Evolutionary conservation across 306 rosid species (phyloP), one percentile per base, ranked within the genome.

Genomic region (Corylus heterophylla): DNA sequence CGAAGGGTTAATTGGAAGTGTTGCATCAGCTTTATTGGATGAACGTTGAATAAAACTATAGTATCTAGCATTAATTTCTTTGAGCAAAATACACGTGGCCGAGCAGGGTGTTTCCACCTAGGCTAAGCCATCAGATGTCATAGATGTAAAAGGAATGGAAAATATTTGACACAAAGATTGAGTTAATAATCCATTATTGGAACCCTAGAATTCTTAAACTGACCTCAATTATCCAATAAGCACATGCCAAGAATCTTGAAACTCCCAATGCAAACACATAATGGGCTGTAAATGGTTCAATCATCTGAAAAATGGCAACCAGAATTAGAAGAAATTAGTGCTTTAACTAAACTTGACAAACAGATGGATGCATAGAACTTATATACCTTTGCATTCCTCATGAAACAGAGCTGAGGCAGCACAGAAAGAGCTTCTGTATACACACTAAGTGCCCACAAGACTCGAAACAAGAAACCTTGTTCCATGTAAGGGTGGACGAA

Each of bases 251-350:
- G 86, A 95, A 91, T 78, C 98, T 92, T 13, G 98, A 87, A 77
- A 91, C 64, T 6, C 98, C 98, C 29, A 95, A 62, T 44, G 98
- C 98, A 77, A 95, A 92, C 31, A 95, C 93, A 69, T 91, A 95
- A 49, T 91, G 87, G 7, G 97, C 92, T 5, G 98, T 90, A 75
- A 95, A 91, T 70, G 98, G 90, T 58, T 95, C 98, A 52, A 95
- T 68, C 84, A 91, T 87, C 98, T 95, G 82, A 18, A 77, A 83
- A 73, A 63, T 52, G 8, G 48, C 4, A 31, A 18, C 59, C 3
- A 80, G 25, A 76, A 58, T 78, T 78, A 0, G 3, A 76, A 16
- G 27, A 68, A 17, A 68, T 42, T 9, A n/a, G 27, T 42, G 0
- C 0, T 16, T 68, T 68, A 48, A 48, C 50, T 8, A 5, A 42